Evolutionary conservation across 768 basidiomycete genomes (phyloP).

Genomic region (Candolleomyces eurysporus): DNA sequence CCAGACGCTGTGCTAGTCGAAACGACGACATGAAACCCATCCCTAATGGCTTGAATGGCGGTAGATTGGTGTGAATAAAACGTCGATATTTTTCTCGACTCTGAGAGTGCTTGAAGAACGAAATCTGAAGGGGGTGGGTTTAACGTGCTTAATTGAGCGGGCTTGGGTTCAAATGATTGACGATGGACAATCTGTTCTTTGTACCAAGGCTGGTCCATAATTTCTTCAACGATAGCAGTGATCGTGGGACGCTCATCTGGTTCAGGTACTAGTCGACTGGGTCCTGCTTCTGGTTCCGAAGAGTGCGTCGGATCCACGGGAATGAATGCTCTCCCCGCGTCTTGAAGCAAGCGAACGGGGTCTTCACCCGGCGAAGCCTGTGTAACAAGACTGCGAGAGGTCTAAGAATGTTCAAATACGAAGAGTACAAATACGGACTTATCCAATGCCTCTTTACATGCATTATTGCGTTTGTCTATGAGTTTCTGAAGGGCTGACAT

Average conservation of each 20-base stretch:
- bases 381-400: conserved; percentile 48
- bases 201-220: conserved; percentile 64
- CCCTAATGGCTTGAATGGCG: conserved; percentile 63
- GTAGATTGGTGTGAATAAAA: conserved; percentile 72
- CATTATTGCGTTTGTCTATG: conserved; percentile 65
- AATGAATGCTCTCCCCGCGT: conserved; percentile 67
- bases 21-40: conserved; percentile 73
- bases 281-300: not conserved
- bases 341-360: conserved; percentile 59
- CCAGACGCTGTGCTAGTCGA: conserved; percentile 91
- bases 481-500: conserved; percentile 64
- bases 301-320: conserved; percentile 56
- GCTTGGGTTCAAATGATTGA: not conserved
- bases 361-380: conserved; percentile 56
- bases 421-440: conserved; percentile 44
- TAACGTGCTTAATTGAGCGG: conserved; percentile 36
- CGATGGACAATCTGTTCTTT: conserved; percentile 52
- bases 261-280: conserved; percentile 26
- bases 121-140: conserved; percentile 56
- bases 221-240: conserved; percentile 52
- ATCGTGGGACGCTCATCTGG: conserved; percentile 57
- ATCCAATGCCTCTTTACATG: conserved; percentile 62
- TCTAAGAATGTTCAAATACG: not conserved
- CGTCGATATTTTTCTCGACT: conserved; percentile 57
- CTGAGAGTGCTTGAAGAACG: conserved; percentile 53